These are phyloP conservation scores for Bocquillonia castaneifolia DNA, from an alignment of 441 rosid species.

Conservation along the genomic window DNA sequence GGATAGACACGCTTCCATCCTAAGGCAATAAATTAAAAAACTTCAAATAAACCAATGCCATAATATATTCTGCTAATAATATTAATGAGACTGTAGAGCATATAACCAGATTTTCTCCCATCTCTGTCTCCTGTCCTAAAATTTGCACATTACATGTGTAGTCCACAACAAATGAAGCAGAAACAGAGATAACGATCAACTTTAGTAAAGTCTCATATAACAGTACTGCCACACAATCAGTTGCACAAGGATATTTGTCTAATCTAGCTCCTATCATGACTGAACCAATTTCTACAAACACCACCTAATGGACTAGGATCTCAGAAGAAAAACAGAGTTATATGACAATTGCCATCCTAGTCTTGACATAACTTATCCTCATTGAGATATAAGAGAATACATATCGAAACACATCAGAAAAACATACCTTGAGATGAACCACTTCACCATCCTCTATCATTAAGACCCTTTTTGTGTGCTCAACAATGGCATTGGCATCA, in stretches of 20 bases:
- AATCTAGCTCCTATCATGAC: not conserved
- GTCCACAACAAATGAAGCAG: not conserved
- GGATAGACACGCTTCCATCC: conserved; percentile 84
- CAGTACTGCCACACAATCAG: not conserved
- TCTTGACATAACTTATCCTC: not conserved
- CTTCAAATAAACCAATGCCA: not conserved
- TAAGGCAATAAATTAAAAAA: conserved; percentile 29
- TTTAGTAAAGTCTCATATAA: not conserved
- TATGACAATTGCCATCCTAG: not conserved
- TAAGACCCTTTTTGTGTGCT: conserved; percentile 88
- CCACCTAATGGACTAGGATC: not conserved
- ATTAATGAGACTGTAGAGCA: not conserved
- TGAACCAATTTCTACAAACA: not conserved
- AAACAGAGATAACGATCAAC: not conserved
- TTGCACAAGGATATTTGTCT: not conserved
- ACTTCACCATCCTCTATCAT: conserved; percentile 95
- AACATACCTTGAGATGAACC: conserved; percentile 79
- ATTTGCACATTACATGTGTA: not conserved
- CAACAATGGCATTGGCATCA: conserved; percentile 85
- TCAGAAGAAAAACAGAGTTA: not conserved
- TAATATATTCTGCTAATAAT: not conserved
- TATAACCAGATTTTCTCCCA: not conserved
- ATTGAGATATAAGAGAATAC: not conserved
- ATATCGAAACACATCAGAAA: not conserved
- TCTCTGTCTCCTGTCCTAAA: not conserved